Conservation (phyloP, 208 protist species). For the Trypanosoma congolense region DNA sequence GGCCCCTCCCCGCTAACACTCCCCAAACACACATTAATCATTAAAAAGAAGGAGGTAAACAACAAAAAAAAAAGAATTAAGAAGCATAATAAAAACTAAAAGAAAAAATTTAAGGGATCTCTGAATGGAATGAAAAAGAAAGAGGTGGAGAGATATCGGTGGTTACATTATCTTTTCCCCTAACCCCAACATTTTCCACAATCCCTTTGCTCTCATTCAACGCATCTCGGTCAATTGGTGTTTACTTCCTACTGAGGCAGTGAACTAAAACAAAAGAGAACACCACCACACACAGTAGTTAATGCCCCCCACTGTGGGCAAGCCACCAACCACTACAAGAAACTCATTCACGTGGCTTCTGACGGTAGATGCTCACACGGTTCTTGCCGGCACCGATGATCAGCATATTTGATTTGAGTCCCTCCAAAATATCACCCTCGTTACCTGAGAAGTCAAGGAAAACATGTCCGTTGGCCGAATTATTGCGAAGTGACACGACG, state of each 20-base stretch:
- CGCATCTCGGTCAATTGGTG: neutral
- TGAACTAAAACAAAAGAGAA: too few relatives aligned
- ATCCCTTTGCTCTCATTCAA: neutral
- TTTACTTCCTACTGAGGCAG: neutral
- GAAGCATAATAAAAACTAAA: too few relatives aligned
- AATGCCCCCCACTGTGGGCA: neutral
- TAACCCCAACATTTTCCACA: neutral
- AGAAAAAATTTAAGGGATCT: too few relatives aligned
- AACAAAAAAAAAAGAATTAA: too few relatives aligned
- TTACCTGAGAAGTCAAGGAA: conserved; percentile 79
- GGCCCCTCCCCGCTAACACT: too few relatives aligned
- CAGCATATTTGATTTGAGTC: conserved; percentile 37
- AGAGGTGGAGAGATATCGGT: too few relatives aligned
- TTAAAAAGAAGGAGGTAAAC: too few relatives aligned
- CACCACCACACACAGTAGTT: too few relatives aligned
- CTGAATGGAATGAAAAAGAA: too few relatives aligned
- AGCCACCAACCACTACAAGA: neutral
- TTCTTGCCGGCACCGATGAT: conserved; percentile 44
- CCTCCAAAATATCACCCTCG: conserved; percentile 53
- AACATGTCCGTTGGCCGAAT: conserved; percentile 64
- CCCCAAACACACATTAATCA: too few relatives aligned
- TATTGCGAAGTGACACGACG: conserved; percentile 83
- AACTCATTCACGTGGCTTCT: conserved; percentile 47
- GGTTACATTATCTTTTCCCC: neutral
- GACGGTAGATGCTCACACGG: conserved; percentile 70